Evolutionary conservation across 129 eudicot species (phyloP).

Genomic region (Apium graveolens): DNA sequence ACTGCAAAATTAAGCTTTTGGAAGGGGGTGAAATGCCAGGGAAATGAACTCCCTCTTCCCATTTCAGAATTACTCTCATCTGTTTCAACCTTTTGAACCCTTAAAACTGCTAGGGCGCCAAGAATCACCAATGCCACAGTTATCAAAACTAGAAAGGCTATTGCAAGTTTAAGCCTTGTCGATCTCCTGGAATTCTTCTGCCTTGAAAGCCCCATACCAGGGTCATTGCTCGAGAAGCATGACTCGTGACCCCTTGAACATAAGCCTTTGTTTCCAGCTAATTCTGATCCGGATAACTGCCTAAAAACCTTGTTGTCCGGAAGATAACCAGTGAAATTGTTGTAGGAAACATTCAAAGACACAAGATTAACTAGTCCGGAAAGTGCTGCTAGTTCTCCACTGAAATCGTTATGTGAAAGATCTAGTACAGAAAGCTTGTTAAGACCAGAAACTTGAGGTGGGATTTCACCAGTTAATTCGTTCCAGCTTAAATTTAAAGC

Average conservation of each 20-base stretch:
- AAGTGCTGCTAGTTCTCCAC: slow-evolving; percentile 57
- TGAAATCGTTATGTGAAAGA: slow-evolving; percentile 69
- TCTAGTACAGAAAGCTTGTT: slow-evolving; percentile 74
- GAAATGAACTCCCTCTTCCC: slow-evolving; percentile 45
- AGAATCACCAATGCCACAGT: slow-evolving; percentile 48
- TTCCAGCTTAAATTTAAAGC: slow-evolving; percentile 84
- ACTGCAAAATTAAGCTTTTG: slow-evolving; percentile 80
- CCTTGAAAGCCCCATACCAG: slow-evolving; percentile 21
- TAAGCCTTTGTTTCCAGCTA: slow-evolving; percentile 65
- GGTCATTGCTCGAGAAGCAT: slow-evolving; percentile 47
- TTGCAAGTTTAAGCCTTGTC: slow-evolving; percentile 55
- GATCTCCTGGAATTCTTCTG: slow-evolving; percentile 24
- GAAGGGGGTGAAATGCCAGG: slow-evolving; percentile 86
- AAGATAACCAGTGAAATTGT: slow-evolving; percentile 78
- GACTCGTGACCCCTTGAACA: slow-evolving; percentile 58
- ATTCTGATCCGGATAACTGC: slow-evolving; percentile 49
- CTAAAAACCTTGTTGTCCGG: slow-evolving; percentile 83
- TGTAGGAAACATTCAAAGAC: slow-evolving; percentile 73
- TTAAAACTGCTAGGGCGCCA: slow-evolving; percentile 55
- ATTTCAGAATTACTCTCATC: slow-evolving; percentile 58
- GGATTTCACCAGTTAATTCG: slow-evolving; percentile 51
- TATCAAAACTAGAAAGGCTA: slow-evolving; percentile 38
- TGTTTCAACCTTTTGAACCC: slow-evolving; percentile 33
- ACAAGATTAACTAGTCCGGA: slow-evolving; percentile 72
- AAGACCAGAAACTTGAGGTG: slow-evolving; percentile 52